Base-by-base conservation (phyloP, 495 filamentous ascomycete genomes). In the Aspergillus panamensis region DNA sequence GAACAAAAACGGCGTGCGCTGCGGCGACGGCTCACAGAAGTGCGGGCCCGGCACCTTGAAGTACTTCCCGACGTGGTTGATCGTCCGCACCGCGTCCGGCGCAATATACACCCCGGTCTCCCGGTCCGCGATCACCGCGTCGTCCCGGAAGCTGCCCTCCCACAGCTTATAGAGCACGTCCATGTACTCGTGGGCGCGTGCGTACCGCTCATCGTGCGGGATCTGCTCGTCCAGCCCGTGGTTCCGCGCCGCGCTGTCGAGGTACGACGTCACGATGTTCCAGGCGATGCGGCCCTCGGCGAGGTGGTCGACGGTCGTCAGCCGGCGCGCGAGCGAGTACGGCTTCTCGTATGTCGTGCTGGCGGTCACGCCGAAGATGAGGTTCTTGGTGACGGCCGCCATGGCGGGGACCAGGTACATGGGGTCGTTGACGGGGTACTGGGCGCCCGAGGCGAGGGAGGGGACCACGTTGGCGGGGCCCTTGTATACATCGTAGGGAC, bases 261-360 rank as follows among this genome's bases (percentile, higher is more conserved):
- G 73, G 66, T 87, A 88, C 50, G 77, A 77, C 0, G 85, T 87
- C 0, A 89, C 86, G 47, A 89, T 83, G 67, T 88, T 87, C 85
- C 84, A 87, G 9, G 80, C 83, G 33, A 86, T 58, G 17, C 84
- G 78, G 7, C 85, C 86, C 48, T 82, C 80, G 30, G 77, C 82
- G n/a, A 89, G 73, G 66, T 88, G 86, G 54, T 89, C 86, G 10
- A 87, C 74, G 0, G 86, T 89, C 1, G 82, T 82, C 51, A 89
- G 72, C 16, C 85, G 75, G 20, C 85, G 74, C 4, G 86, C 86
- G n/a, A 88, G 76, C 54, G 85, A 82, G 59, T 87, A 89, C 9
- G 86, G 86, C 54, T 82, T 75, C 55, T 88, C 86, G 61, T 88
- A 88, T 1, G 84, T 88, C 10, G 73, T 87, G 8, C 81, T 82